A percentile compares a stretch with the other conserved stretches of the same genome.
phyloP scores from a whole-genome alignment of 495 filamentous ascomycete genomes.

The Penicillium fimorum region DNA sequence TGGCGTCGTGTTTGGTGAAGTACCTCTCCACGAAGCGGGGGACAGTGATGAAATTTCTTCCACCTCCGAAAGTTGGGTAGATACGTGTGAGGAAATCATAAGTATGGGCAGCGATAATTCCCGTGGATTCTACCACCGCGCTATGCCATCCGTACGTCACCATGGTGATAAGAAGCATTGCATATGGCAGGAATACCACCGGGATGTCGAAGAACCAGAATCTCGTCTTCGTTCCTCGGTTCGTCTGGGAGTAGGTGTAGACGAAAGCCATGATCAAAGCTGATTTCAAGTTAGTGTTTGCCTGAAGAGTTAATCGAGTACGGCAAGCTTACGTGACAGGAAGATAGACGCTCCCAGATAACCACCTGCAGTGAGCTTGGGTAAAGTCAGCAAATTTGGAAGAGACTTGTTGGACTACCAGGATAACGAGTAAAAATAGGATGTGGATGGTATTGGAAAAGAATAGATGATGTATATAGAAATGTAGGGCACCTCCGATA shows the following conservation, averaged over 20 bases:
- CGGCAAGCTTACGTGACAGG: slow-evolving; percentile 47
- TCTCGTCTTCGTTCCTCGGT: slow-evolving; percentile 64
- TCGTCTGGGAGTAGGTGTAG: slow-evolving; percentile 81
- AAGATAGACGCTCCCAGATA: slow-evolving; percentile 53
- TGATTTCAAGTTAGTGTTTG: slow-evolving; percentile 34
- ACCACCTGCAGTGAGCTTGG: slow-evolving; percentile 49
- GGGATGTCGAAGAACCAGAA: slow-evolving; percentile 79
- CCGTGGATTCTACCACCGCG: slow-evolving; percentile 58
- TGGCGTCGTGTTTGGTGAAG: slow-evolving; percentile 48
- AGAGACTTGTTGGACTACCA: slow-evolving; percentile 21
- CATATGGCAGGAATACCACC: slow-evolving; percentile 70
- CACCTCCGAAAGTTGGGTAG: slow-evolving; percentile 81
- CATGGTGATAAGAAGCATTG: slow-evolving; percentile 67
- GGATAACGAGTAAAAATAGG: slow-evolving; percentile 13
- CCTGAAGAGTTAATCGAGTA: background rate
- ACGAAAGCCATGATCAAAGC: slow-evolving; percentile 73
- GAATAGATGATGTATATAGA: slow-evolving; percentile 24
- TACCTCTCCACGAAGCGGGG: slow-evolving; percentile 63
- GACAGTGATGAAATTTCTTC: slow-evolving; percentile 66
- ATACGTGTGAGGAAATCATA: slow-evolving; percentile 82
- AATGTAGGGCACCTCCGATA: slow-evolving; percentile 92
- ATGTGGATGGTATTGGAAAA: slow-evolving; percentile 26
- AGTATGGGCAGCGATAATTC: slow-evolving; percentile 77
- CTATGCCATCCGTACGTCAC: slow-evolving; percentile 50
- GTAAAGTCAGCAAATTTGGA: slow-evolving; percentile 23